These are phyloP conservation scores for Plantago ovata DNA, from an alignment of 257 asterid species.

Conservation along the genomic window DNA sequence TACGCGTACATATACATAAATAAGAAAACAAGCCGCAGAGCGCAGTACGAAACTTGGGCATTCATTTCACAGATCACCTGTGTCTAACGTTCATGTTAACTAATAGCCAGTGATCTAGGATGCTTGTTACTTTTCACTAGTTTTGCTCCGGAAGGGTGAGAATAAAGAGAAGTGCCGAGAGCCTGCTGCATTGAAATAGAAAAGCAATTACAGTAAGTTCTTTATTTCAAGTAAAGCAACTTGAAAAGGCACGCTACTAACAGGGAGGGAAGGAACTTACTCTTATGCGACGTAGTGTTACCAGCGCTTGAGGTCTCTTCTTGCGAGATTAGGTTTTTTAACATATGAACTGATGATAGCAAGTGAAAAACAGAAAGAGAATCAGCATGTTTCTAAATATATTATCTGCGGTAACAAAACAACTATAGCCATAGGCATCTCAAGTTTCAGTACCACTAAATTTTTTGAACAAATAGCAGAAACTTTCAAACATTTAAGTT, in stretches of 20 bases:
- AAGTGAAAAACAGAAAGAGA: neutral
- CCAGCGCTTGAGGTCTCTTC: slow-evolving; percentile 58
- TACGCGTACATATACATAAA: too few relatives aligned
- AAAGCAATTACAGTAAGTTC: too few relatives aligned
- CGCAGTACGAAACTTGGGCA: neutral
- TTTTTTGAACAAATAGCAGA: neutral
- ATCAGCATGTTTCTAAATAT: neutral
- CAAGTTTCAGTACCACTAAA: neutral
- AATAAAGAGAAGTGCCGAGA: slow-evolving; percentile 79
- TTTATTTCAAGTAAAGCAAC: neutral
- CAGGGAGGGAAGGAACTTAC: slow-evolving; percentile 50
- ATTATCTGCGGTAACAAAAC: neutral
- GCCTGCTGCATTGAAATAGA: slow-evolving; percentile 39
- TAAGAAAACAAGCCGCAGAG: slow-evolving; percentile 5
- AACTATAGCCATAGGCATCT: neutral
- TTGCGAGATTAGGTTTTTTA: slow-evolving; percentile 71
- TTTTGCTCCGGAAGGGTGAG: slow-evolving; percentile 67
- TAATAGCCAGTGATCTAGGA: slow-evolving; percentile 26
- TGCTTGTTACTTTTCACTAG: slow-evolving; percentile 62
- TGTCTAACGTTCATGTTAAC: too few relatives aligned
- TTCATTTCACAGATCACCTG: neutral
- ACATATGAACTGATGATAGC: slow-evolving; percentile 66
- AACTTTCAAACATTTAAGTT: slow-evolving; percentile 6
- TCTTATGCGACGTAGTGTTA: slow-evolving; percentile 51
- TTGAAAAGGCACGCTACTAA: neutral